These are phyloP conservation scores for Solanum aculeatissimum DNA, from an alignment of 305 asterid genomes.

Conservation along the genomic window DNA sequence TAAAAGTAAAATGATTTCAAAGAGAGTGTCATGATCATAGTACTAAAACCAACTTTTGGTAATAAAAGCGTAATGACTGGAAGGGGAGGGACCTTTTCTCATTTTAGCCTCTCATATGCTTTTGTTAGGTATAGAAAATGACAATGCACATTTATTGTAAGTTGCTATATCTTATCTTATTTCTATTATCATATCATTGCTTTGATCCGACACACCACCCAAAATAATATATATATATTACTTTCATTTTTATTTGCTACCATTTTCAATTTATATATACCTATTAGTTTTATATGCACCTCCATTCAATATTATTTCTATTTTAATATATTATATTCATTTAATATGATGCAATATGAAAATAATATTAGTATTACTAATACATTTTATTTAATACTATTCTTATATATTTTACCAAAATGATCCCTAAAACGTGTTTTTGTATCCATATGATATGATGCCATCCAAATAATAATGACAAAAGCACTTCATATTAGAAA, in stretches of 20 bases:
- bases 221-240: no score
- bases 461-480: background rate
- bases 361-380: background rate
- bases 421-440: no score
- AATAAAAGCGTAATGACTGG: background rate
- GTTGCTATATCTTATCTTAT: background rate
- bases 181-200: background rate
- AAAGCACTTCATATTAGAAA: background rate
- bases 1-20: background rate
- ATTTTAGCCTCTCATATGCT: slow-evolving; percentile 8
- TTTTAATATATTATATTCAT: background rate
- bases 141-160: background rate
- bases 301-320: background rate
- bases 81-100: background rate
- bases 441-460: no score
- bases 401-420: no score
- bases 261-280: no score
- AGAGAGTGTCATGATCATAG: background rate
- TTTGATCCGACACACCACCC: no score
- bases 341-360: background rate
- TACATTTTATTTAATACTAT: background rate
- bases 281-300: no score
- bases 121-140: background rate
- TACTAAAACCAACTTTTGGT: background rate
- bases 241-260: no score